Evolutionary conservation across 108 stramenopile species (phyloP).

Genomic region (Seminavis robusta): DNA sequence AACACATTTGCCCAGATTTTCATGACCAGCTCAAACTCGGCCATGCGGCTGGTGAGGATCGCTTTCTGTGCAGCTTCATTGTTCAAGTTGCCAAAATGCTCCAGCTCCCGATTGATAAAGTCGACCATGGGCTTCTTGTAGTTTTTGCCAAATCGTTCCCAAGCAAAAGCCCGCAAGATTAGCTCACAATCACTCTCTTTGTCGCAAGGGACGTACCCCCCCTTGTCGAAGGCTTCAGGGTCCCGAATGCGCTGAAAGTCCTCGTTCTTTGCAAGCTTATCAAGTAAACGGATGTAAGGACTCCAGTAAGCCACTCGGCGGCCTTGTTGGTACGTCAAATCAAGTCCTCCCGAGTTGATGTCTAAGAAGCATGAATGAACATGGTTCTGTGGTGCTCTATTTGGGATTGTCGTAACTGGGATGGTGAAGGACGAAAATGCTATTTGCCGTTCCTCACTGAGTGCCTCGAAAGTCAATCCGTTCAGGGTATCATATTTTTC

Average conservation of each 20-base stretch:
- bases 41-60: too few species aligned
- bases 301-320: constrained; percentile 13
- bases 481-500: constrained; percentile 9
- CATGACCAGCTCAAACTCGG: constrained; percentile 11
- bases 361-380: constrained; percentile 12
- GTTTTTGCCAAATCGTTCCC: not conserved
- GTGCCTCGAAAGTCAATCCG: constrained; percentile 6
- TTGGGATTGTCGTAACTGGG: not conserved
- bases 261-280: not conserved
- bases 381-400: not conserved
- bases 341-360: constrained; percentile 12
- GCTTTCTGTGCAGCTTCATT: not conserved
- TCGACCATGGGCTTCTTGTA: constrained; percentile 2
- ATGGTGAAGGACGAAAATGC: constrained; percentile 1
- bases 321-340: constrained; percentile 9
- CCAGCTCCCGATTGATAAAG: constrained; percentile 4
- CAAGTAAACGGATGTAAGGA: constrained; percentile 11
- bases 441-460: constrained; percentile 3
- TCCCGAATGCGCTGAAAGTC: constrained; percentile 2
- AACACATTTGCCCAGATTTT: constrained; percentile 5
- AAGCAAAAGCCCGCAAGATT: constrained; percentile 16
- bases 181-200: constrained; percentile 12
- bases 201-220: constrained; percentile 1
- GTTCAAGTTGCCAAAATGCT: not conserved
- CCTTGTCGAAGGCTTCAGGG: not conserved